phyloP scores from a whole-genome alignment of 1,284 basidiomycete genomes.

The Apiotrichum sp. region DNA sequence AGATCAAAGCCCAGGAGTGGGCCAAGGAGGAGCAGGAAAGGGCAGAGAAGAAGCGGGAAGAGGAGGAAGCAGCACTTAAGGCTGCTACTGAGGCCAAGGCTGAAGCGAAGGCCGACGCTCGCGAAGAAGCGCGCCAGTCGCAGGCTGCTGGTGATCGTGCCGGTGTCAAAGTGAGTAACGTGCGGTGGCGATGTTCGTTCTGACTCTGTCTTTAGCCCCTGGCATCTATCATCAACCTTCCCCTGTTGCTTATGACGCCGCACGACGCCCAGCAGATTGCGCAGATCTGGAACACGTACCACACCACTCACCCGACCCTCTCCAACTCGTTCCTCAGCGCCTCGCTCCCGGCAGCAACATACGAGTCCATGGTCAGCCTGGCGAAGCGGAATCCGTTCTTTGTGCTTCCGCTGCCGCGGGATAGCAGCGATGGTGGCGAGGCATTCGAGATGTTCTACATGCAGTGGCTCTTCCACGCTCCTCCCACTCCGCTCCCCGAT shows the following conservation, averaged over 20 bases:
- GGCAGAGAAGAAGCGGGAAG: slow-evolving; percentile 5
- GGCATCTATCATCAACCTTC: slow-evolving; percentile 68
- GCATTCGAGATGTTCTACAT: slow-evolving; percentile 81
- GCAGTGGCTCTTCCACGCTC: slow-evolving; percentile 73
- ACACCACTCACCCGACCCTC: slow-evolving; percentile 67
- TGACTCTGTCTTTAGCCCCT: slow-evolving; percentile 57
- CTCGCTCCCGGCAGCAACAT: slow-evolving; percentile 64
- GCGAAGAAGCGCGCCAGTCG: slow-evolving; percentile 23
- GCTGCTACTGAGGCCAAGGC: slow-evolving; percentile 51
- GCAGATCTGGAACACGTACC: slow-evolving; percentile 82
- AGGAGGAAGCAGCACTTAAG: slow-evolving; percentile 8
- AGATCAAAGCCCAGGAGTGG: slow-evolving; percentile 25
- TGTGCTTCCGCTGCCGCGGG: slow-evolving; percentile 65
- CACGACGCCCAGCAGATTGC: slow-evolving; percentile 68
- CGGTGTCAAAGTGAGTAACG: slow-evolving; percentile 42
- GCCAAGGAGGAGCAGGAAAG: slow-evolving; percentile 13
- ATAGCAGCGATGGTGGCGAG: slow-evolving; percentile 37
- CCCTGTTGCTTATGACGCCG: slow-evolving; percentile 60
- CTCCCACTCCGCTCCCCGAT: slow-evolving; percentile 48
- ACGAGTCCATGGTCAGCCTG: slow-evolving; percentile 60
- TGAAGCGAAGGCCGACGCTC: slow-evolving; percentile 45
- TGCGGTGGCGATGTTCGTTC: neutral
- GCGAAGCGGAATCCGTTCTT: slow-evolving; percentile 67
- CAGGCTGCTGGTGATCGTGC: slow-evolving; percentile 39
- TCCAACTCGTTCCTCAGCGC: slow-evolving; percentile 78